Conservation (phyloP, 371 early-diverging fungal genomes). For the Actinomucor elegans region DNA sequence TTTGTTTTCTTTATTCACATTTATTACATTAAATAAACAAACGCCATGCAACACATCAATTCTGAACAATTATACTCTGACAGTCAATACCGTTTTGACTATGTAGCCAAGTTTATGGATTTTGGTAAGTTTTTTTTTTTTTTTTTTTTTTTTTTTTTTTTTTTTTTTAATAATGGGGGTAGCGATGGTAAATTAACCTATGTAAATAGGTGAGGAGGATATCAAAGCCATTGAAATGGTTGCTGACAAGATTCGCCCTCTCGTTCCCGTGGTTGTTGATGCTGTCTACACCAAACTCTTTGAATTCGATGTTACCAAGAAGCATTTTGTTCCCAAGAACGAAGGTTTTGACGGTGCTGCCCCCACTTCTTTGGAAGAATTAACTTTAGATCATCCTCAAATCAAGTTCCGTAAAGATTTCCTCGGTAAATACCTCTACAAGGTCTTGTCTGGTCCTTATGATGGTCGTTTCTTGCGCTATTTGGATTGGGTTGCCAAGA, state of each 20-base stretch:
- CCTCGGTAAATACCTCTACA: conserved; percentile 70
- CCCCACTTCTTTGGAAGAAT: conserved; percentile 40
- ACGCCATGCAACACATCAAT: conserved; percentile 26
- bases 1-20: not conserved
- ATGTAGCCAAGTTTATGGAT: conserved; percentile 19
- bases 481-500: conserved; percentile 76
- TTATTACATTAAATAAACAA: not conserved
- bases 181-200: not conserved
- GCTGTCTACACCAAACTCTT: conserved; percentile 69
- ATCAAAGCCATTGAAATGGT: conserved; percentile 64
- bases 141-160: not conserved
- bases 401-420: conserved; percentile 85
- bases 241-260: conserved; percentile 62
- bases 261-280: conserved; percentile 80
- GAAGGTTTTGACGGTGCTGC: conserved; percentile 64
- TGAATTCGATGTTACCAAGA: conserved; percentile 64
- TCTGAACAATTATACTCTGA: conserved; percentile 16
- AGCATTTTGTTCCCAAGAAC: conserved; percentile 63
- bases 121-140: conserved; percentile 19
- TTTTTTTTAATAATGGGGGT: not conserved
- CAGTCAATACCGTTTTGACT: conserved; percentile 21
- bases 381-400: conserved; percentile 66
- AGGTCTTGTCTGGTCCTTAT: conserved; percentile 72
- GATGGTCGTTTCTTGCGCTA: conserved; percentile 75
- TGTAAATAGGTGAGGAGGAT: conserved; percentile 27